phyloP scores from a whole-genome alignment of 2,329 filamentous ascomycete species.

The Chaetothyriales sp. region DNA sequence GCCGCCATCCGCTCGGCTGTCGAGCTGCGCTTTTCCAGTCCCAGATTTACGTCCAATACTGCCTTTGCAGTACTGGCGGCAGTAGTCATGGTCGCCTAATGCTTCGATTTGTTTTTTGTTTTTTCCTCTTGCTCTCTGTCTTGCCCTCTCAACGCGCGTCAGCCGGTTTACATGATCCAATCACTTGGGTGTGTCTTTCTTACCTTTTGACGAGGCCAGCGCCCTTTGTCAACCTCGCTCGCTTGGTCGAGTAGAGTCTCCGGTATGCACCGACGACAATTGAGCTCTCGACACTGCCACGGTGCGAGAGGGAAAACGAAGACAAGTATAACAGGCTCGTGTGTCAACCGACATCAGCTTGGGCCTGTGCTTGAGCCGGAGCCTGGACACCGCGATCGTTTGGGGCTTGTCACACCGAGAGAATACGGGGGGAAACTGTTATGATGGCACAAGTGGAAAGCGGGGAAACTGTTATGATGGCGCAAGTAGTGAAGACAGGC shows the following conservation, averaged over 20 bases:
- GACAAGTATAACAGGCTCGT: slow-evolving; percentile 39
- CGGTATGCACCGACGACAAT: slow-evolving; percentile 43
- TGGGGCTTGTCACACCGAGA: neutral
- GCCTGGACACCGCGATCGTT: neutral
- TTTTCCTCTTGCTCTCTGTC: slow-evolving; percentile 7
- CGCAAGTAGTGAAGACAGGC: neutral
- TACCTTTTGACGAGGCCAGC: slow-evolving; percentile 9
- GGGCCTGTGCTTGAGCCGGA: neutral
- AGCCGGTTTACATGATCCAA: slow-evolving; percentile 5
- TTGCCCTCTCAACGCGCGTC: neutral
- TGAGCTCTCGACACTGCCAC: slow-evolving; percentile 44
- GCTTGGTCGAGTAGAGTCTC: slow-evolving; percentile 36
- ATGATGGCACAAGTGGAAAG: neutral
- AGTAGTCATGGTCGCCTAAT: slow-evolving; percentile 15
- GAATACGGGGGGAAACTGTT: neutral
- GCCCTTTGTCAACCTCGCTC: slow-evolving; percentile 23
- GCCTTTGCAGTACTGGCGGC: slow-evolving; percentile 11
- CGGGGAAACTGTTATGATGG: neutral
- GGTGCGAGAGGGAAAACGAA: slow-evolving; percentile 44
- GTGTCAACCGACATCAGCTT: slow-evolving; percentile 46
- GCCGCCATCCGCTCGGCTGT: slow-evolving; percentile 7
- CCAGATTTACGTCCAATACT: slow-evolving; percentile 14
- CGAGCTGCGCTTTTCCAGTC: slow-evolving; percentile 14
- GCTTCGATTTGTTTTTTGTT: slow-evolving; percentile 1
- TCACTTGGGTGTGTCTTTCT: slow-evolving; percentile 8